Base-by-base conservation (phyloP, 768 basidiomycete genomes). In the Sarcomyxa edulis region DNA sequence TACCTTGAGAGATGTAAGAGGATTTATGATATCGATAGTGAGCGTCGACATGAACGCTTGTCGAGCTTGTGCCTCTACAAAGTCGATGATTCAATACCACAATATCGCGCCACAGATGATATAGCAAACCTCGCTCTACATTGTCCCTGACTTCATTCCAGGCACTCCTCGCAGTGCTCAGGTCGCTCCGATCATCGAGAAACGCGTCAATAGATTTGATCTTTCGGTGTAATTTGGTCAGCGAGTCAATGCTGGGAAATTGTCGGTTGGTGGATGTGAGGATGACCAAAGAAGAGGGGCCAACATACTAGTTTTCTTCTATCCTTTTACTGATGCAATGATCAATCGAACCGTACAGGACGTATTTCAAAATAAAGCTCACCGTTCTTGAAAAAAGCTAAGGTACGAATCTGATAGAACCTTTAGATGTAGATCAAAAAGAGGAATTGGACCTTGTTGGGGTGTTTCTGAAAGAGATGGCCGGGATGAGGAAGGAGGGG, bases 121-220 rank as follows among this genome's bases (percentile, higher is more conserved):
- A 28, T 20, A 14, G 54, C 68, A 34, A 42, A 81, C 86, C 86
- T 69, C 91, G 66, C 53, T 91, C 89, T 18, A 91, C 63, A 50
- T 84, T 91, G 53, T 95, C 92, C 27, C 86, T 69, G 8, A 92
- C 72, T 59, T 96, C 92, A 14, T 63, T 62, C 92, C 92, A 96
- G 15, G 79, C 89, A 40, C 68, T 71, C 40, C 90, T 71, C 15
- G 80, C 68, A 7, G 81, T 78, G 45, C 61, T 78, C 37, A 75
- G 55, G 40, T 86, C 78, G 26, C 69, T 65, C 35, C 79, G 82
- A 52, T 88, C 84, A 50, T 93, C 87, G 22, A 92, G 57, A 40
- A 65, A 74, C 25, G 67, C 56, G 63, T 96, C 92, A 21, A 81
- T 70, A 20, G 78, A 68, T 55, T 76, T 82, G 43, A 75, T 72